Evolutionary conservation across 2,329 filamentous ascomycete genomes (phyloP).

Genomic region (Lasiodiplodia hormozganensis): DNA sequence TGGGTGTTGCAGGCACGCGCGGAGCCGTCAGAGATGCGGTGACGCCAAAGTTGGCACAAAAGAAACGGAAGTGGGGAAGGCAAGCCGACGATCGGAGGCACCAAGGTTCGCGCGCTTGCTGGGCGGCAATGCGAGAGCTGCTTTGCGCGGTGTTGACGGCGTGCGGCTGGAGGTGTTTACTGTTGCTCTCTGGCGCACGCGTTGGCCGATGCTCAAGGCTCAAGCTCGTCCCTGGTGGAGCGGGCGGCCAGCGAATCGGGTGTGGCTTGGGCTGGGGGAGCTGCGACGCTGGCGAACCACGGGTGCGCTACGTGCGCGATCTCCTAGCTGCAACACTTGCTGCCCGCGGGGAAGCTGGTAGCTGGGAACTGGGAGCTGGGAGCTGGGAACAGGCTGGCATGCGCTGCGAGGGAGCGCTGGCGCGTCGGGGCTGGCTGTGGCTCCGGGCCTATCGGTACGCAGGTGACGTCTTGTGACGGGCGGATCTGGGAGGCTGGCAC

Average conservation of each 20-base stretch:
- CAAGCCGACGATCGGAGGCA: slow-evolving; percentile 22
- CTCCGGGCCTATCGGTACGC: background rate
- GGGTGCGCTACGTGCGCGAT: slow-evolving; percentile 35
- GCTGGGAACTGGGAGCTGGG: slow-evolving; percentile 3
- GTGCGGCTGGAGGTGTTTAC: slow-evolving; percentile 21
- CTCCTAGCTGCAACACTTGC: slow-evolving; percentile 35
- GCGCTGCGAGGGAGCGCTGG: slow-evolving; percentile 2
- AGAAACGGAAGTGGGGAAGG: slow-evolving; percentile 29
- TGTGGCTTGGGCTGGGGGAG: slow-evolving; percentile 21
- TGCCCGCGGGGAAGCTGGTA: slow-evolving; percentile 30
- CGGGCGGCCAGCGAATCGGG: slow-evolving; percentile 26
- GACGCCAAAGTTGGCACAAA: slow-evolving; percentile 25
- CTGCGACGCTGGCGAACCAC: slow-evolving; percentile 36
- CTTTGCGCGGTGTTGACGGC: background rate
- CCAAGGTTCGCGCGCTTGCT: background rate
- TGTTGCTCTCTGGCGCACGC: slow-evolving; percentile 20
- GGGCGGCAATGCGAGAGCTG: background rate
- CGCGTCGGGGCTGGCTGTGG: slow-evolving; percentile 1
- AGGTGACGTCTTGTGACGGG: slow-evolving; percentile 3
- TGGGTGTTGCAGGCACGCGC: slow-evolving; percentile 31
- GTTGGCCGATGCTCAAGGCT: slow-evolving; percentile 25
- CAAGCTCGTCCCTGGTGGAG: slow-evolving; percentile 28
- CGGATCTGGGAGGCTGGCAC: slow-evolving; percentile 16
- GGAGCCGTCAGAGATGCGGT: slow-evolving; percentile 31
- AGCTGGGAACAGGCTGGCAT: slow-evolving; percentile 4